Base-by-base conservation (phyloP, 2,329 filamentous ascomycete genomes). In the Neonectria punicea region DNA sequence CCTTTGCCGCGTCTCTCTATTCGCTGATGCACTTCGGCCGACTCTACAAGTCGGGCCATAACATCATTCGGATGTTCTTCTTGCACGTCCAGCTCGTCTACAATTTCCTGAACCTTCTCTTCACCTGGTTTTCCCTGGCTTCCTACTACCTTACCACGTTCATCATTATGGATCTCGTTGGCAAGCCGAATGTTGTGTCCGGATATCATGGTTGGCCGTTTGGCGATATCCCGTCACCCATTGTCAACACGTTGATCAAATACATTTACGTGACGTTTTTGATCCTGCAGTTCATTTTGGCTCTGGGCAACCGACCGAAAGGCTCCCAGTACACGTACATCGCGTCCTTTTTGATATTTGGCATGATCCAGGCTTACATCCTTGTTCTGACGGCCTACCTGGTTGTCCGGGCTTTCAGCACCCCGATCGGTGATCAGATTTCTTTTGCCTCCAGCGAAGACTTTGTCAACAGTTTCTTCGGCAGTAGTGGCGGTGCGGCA, bases 81-180 rank as follows among this genome's bases (percentile, higher is more conserved):
- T 53, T 60, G 6, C 49, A 46, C 10, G 22, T 60, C 8, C 58
- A 60, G 16, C 30, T 69, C 0, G 1, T 62, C 1, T 65, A 69
- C 10, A 68, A 55, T 1, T 28, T 59, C 4, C 44, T 66, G 0
- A 61, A 43, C 14, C 47, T 64, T 0, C 14, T 69, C 8, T 3
- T 68, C 1, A 65, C 56, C 11, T 69, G 66, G 66, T 68, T 69
- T 14, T 68, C 66, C 0, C n/a, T 69, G 0, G 56, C 53, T 0
- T 65, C 66, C 0, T 68, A 64, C 14, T 18, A 64, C 0, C 44
- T 68, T 1, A 57, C 67, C 0, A 69, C 67, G 0, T 58, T 58
- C 3, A 68, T 67, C 0, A 59, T 69, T 1, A 68, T 66, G 1
- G 50, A 63, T 2, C 55, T 69, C 0, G 51, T 65, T 0, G 66